Base-by-base conservation (phyloP, 495 filamentous ascomycete genomes). In the Neurospora sp. region DNA sequence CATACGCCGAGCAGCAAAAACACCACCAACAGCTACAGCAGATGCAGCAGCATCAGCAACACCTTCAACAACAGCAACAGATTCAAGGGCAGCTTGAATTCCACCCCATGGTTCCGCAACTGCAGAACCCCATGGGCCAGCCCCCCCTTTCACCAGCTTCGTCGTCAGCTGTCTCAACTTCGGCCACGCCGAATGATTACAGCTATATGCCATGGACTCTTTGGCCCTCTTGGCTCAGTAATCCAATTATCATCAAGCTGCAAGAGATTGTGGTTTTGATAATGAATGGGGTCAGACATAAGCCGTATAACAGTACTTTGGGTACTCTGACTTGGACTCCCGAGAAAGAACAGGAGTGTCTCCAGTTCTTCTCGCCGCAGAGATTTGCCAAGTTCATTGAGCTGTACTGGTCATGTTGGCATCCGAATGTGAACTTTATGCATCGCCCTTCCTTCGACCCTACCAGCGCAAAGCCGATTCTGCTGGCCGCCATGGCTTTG, bases 391-490 rank as follows among this genome's bases (percentile, higher is more conserved):
- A 77, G 35, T 79, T 79, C 69, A 74, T 80, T 38, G 78, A 80
- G 42, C 70, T 80, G 40, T 80, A 78, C 73, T 80, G 78, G 78
- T 76, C 77, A 0, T 74, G 78, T 5, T 80, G 78, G 78, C 77
- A 80, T 69, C 73, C 78, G 12, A 80, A 80, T 22, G 73, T 80
- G 46, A 79, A 75, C 69, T 72, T 80, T 20, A 38, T 79, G 8
- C 77, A 80, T 41, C 73, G 78, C 20, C 77, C 78, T 5, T 76
- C 73, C 20, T 80, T 80, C 53, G 73, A 80, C 41, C 74, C 75
- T 3, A 68, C 74, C 4, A 71, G 5, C 5, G 66, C 74, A 20
- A 79, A 80, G 68, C 68, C 75, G 3, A 73, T 75, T 12, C 73
- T 80, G 3, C 71, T 80, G 11, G 78, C 78, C 3, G 69, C 70